Evolutionary conservation across 352 stramenopile genomes (phyloP), one percentile per base, ranked within the genome.

Genomic region (Globisporangium carolinianum): DNA sequence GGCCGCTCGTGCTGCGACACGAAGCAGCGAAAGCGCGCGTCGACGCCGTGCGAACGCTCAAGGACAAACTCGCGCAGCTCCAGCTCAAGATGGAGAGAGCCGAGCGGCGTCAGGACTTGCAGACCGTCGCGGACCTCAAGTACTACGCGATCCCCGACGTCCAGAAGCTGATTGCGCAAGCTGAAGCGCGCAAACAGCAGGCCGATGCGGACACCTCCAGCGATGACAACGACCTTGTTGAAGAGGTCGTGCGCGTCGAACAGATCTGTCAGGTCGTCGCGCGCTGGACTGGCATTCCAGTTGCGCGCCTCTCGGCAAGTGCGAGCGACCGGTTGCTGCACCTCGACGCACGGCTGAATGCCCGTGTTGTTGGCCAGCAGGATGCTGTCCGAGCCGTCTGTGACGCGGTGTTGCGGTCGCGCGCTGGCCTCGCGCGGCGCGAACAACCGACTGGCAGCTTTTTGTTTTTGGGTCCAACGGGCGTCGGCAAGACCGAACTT

Each of bases 71-170:
- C 42, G 79, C 92, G 55, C 67, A 85, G 41, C 63, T 98, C 15
- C 86, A 98, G 54, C 66, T 97, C 41, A 97, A 99, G 63, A 92
- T 98, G n/a, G 80, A 96, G 55, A 82, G 95, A 61, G 91, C 89
- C 1, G 87, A 99, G 67, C 83, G 96, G 35, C 89, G 93, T 61
- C 95, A 96, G 62, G 96, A 99, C 65, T 68, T 99, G 5, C 89
- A 96, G 52, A 92, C 83, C 15, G 97, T 97, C 38, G 94, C 96
- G 2, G 94, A 99, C 67, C 65, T 99, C 6, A 97, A 98, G 60
- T 99, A 99, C 68, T 92, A 91, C 32, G 91, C 86, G 4, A 90
- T 99, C 61, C 96, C 97, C 3, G 80, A 94, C 47, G 77, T 99
- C 0, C 76, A 98, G 72, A 79, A 83, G 41, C 83, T 75, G 6